These are phyloP conservation scores for Boechera stricta DNA, from an alignment of 345 rosid species.

Conservation along the genomic window DNA sequence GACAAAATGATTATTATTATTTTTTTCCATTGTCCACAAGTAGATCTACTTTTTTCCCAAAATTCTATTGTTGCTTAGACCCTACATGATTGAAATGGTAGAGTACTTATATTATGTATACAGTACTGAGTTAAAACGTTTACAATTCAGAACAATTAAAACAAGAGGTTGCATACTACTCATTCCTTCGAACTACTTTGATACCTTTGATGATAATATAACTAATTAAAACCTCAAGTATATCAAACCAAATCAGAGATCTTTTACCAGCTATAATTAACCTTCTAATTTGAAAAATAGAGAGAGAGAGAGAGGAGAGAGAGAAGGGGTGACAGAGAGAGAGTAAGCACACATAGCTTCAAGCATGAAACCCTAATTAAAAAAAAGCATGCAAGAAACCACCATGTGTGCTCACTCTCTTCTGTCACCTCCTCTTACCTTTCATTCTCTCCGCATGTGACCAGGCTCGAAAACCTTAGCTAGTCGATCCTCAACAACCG, in stretches of 20 bases:
- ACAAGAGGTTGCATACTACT: neutral
- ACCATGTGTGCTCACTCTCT: constrained; percentile 99
- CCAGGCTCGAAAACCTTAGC: neutral
- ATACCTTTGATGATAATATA: constrained; percentile 1
- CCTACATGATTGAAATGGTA: neutral
- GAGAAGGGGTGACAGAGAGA: constrained; percentile 78
- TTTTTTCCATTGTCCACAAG: neutral
- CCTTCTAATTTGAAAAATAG: neutral
- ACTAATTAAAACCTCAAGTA: neutral
- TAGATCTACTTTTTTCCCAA: neutral
- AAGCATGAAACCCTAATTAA: constrained; percentile 53
- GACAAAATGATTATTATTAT: neutral
- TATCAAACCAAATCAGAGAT: constrained; percentile 20
- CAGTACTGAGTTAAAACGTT: neutral
- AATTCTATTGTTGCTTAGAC: neutral
- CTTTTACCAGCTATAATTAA: neutral
- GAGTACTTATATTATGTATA: neutral
- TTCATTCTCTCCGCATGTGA: neutral
- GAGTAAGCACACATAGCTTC: constrained; percentile 91
- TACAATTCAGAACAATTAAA: neutral
- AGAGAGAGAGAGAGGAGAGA: constrained; percentile 24
- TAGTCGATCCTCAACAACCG: constrained; percentile 5
- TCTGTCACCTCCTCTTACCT: constrained; percentile 91
- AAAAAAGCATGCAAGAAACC: constrained; percentile 71
- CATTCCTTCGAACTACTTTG: neutral